A percentile compares a stretch with the other conserved stretches of the same genome.
Evolutionary conservation across 305 asterid species (phyloP).

Genomic region (Solanum hybrid): DNA sequence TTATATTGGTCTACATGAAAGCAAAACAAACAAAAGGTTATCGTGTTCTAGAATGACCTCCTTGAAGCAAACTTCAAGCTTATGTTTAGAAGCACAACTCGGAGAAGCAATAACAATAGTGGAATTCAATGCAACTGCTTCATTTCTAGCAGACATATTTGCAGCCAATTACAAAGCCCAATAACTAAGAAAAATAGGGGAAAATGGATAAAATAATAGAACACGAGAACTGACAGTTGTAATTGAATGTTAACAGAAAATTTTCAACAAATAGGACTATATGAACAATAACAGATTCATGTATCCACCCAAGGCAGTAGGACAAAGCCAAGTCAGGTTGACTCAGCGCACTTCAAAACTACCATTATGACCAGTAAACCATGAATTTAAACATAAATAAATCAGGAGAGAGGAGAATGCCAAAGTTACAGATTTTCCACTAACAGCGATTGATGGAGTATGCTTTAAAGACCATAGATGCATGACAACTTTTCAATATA

Average conservation of each 20-base stretch:
- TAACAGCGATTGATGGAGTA: not conserved
- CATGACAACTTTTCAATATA: not conserved
- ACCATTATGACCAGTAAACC: not conserved
- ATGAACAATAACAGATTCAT: not conserved
- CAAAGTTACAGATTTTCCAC: not conserved
- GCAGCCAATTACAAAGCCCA: not conserved
- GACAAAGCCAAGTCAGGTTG: not conserved
- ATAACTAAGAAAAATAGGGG: not conserved
- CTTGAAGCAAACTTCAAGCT: not conserved
- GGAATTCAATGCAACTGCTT: not conserved
- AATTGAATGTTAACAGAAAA: not conserved
- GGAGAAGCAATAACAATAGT: not conserved
- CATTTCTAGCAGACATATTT: not conserved
- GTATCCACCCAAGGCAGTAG: not conserved
- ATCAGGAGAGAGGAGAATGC: not conserved
- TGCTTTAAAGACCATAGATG: not conserved
- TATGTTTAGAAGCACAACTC: not conserved
- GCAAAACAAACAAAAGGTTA: not conserved
- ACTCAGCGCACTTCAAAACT: not conserved
- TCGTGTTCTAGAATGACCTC: not conserved
- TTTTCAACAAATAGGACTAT: not conserved
- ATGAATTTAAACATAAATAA: not conserved
- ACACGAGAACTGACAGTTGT: not conserved
- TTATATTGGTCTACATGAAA: not conserved
- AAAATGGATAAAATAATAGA: not conserved